These are phyloP conservation scores for Trichoderma sp. DNA, from an alignment of 2,329 filamentous ascomycete species.

Conservation along the genomic window DNA sequence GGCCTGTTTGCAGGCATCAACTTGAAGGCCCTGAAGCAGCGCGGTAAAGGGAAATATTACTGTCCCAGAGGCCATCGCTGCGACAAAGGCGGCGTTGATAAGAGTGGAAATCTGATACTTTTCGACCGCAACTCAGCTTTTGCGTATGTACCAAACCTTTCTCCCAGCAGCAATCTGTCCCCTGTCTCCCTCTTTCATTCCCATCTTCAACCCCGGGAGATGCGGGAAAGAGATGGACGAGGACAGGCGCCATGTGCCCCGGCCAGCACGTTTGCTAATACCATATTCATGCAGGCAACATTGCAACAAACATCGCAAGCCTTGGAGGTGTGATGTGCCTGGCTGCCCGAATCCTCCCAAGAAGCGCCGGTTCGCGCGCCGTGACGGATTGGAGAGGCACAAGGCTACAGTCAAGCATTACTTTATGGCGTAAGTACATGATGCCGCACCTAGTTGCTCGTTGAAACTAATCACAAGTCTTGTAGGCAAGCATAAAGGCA, in stretches of 20 bases:
- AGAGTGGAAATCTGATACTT: slow-evolving; percentile 41
- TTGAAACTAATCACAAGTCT: not conserved
- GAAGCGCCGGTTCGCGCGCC: slow-evolving; percentile 45
- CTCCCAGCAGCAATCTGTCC: not conserved
- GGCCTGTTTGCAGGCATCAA: slow-evolving; percentile 41
- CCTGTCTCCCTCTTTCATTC: not conserved
- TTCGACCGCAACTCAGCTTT: slow-evolving; percentile 48
- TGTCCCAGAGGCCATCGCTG: slow-evolving; percentile 42
- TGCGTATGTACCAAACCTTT: slow-evolving; percentile 34
- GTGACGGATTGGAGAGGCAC: slow-evolving; percentile 46
- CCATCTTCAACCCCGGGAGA: not conserved
- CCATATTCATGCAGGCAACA: slow-evolving; percentile 39
- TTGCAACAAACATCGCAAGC: slow-evolving; percentile 47
- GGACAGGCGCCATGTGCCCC: slow-evolving; percentile 8
- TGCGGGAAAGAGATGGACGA: not conserved
- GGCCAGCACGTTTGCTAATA: slow-evolving; percentile 22
- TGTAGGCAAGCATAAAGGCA: not conserved
- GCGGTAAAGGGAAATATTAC: slow-evolving; percentile 43
- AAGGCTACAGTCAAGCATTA: slow-evolving; percentile 45
- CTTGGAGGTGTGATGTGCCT: slow-evolving; percentile 43
- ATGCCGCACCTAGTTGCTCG: not conserved
- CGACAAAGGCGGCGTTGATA: slow-evolving; percentile 46
- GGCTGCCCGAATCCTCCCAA: slow-evolving; percentile 46
- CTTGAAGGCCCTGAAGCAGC: slow-evolving; percentile 43
- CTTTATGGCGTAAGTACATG: slow-evolving; percentile 32